These are phyloP conservation scores for Lactifluus piperatus DNA, from an alignment of 768 basidiomycete genomes.

Conservation along the genomic window DNA sequence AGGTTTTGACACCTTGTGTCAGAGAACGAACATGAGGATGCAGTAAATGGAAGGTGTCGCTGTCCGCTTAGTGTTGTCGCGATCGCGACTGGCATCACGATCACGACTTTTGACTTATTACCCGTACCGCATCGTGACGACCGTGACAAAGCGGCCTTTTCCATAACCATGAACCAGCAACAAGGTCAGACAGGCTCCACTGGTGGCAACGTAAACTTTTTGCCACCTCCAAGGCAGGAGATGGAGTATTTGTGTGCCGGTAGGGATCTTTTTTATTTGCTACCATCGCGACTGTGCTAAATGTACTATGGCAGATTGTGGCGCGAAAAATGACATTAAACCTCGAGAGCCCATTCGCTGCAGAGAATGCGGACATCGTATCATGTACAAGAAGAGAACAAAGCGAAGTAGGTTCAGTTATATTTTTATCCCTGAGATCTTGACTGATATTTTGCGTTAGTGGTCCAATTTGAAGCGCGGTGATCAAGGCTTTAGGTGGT, in stretches of 20 bases:
- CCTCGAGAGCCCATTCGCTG: slow-evolving; percentile 91
- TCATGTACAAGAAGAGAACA: slow-evolving; percentile 98
- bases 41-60: background rate
- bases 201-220: slow-evolving; percentile 27
- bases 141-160: slow-evolving; percentile 23
- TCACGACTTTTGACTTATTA: no score
- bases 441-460: slow-evolving; percentile 28
- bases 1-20: background rate
- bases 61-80: slow-evolving; percentile 1
- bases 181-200: slow-evolving; percentile 24
- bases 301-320: slow-evolving; percentile 51
- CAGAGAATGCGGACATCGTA: slow-evolving; percentile 93
- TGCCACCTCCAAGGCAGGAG: slow-evolving; percentile 40
- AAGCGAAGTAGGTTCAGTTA: slow-evolving; percentile 63
- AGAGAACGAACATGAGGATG: background rate
- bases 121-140: slow-evolving; percentile 14
- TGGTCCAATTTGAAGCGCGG: slow-evolving; percentile 53
- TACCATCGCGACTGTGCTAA: background rate
- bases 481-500: background rate
- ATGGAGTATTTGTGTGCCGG: slow-evolving; percentile 89
- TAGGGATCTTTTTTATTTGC: slow-evolving; percentile 29
- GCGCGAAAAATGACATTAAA: slow-evolving; percentile 86
- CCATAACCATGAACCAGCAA: slow-evolving; percentile 35
- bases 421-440: background rate
- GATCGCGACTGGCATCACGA: background rate